Base-by-base conservation (phyloP, 768 basidiomycete genomes). In the Leccinum longicurvipes region DNA sequence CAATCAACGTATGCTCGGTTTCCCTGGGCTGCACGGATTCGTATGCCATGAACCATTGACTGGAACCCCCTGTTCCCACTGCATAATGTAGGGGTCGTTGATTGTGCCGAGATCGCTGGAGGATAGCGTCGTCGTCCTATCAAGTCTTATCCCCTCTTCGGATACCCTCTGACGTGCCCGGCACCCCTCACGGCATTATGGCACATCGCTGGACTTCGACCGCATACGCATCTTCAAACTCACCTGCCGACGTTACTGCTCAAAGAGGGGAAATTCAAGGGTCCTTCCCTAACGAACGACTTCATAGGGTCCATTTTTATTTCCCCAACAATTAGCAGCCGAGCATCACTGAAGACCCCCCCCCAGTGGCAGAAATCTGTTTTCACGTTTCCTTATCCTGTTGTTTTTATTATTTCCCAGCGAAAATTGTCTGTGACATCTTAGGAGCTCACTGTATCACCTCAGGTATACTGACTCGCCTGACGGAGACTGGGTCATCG, bases 401-500 rank as follows among this genome's bases (percentile, higher is more conserved):
- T 51, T 52, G 19, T 19, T 21, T 31, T 47, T n/a, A 23, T 15
- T 19, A 32, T 31, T 34, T 51, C 21, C 41, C 7, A 31, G 4
- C 14, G 17, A 10, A 8, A 48, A 11, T 3, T 31, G 6, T 14
- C 25, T 21, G 2, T 23, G 25, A 32, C 17, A 23, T 12, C 23
- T 17, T 15, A 3, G 21, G 34, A 11, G 24, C 57, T 62, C 17
- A 62, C n/a, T 2, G 12, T 1, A 36, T 19, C 5, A 23, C 1
- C 28, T 8, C 59, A 94, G 92, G 92, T 98, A 98, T 68, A 87
- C 87, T 23, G 95, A 97, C 63, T 84, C 93, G 5, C 79, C 85
- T 1, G 89, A 94, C 64, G 86, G 84, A 3, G 82, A 98, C 70
- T 98, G 93, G 91, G 75, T 97, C 42, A 91, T 98, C 60, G 91